Evolutionary conservation across 257 asterid genomes (phyloP).

Genomic region (Leptodermis oblonga): DNA sequence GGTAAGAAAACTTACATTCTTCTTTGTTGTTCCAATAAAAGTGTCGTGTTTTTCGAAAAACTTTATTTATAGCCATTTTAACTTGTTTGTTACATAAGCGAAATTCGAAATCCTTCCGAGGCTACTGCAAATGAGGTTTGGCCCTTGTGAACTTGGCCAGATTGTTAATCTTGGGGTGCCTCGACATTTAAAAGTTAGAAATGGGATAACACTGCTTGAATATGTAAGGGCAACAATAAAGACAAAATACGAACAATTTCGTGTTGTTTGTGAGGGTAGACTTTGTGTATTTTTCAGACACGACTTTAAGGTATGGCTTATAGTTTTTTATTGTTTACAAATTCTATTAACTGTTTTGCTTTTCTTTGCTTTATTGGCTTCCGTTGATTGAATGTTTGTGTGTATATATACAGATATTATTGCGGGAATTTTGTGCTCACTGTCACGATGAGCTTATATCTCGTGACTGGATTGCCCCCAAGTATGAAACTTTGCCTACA

Average conservation of each 20-base stretch:
- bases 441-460: conserved; percentile 51
- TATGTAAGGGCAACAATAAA: conserved; percentile 42
- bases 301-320: conserved; percentile 82
- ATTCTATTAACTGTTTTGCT: neutral
- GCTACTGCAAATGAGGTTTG: conserved; percentile 44
- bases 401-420: conserved; percentile 40
- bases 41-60: neutral
- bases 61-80: neutral
- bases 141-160: conserved; percentile 51
- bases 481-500: conserved; percentile 32
- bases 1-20: conserved; percentile 41
- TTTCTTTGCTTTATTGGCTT: too few relatives aligned
- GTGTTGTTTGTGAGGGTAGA: conserved; percentile 54
- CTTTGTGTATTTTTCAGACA: conserved; percentile 47
- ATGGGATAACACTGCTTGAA: conserved; percentile 42
- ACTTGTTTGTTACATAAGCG: conserved; percentile 35
- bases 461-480: conserved; percentile 40
- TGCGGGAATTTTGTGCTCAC: conserved; percentile 59
- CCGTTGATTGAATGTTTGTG: neutral
- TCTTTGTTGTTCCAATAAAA: too few relatives aligned
- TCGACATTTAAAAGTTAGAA: conserved; percentile 24
- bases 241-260: conserved; percentile 40
- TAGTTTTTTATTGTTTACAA: conserved; percentile 4
- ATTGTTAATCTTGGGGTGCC: conserved; percentile 47
- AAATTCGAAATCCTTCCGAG: conserved; percentile 45